Base-by-base conservation (phyloP, 1,284 basidiomycete species). In the Fomitopsis schrenkii region DNA sequence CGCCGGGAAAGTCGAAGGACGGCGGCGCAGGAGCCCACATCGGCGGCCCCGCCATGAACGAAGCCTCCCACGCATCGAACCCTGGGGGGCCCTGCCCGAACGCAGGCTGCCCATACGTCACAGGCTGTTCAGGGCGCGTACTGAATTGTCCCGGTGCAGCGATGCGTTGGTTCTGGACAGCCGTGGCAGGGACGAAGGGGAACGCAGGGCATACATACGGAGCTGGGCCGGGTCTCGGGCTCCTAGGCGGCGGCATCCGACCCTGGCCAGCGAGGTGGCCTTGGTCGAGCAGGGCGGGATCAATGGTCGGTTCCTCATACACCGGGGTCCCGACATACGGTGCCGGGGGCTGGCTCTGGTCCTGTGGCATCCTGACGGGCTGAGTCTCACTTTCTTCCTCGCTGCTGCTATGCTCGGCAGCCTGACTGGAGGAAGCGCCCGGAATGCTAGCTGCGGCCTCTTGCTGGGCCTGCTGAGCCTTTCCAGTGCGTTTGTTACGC, bases 401-500 rank as follows among this genome's bases (percentile, higher is more conserved):
- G 19, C 52, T 54, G 12, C 35, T 54, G 15, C 35, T 38, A 30
- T 38, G 7, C 35, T 38, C 52, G 10, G 12, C 8, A 4, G 15
- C 33, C n/a, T 54, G 52, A 2, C 7, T 19, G 4, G 52, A 38
- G 15, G n/a, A 19, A 4, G 9, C 5, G 38, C 2, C 38, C 28
- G 48, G 2, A 33, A 26, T 17, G 48, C 26, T 30, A 22, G 26
- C 48, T 33, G 12, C 52, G 3, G 6, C 36, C 19, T 28, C 14
- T 12, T n/a, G 17, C 3, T 8, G 14, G 30, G 65, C 66, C 33
- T 65, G 60, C 54, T 72, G 63, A 1, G 65, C 66, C 61, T 70
- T 73, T 17, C 70, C 73, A 17, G 70, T 65, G 62, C 76, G 78
- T 53, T 75, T 76, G 62, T 79, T 78, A 42, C 87, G 82, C 68